These are phyloP conservation scores for Vitis labrusca DNA, from an alignment of 164 flowering plant genomes.

Conservation along the genomic window DNA sequence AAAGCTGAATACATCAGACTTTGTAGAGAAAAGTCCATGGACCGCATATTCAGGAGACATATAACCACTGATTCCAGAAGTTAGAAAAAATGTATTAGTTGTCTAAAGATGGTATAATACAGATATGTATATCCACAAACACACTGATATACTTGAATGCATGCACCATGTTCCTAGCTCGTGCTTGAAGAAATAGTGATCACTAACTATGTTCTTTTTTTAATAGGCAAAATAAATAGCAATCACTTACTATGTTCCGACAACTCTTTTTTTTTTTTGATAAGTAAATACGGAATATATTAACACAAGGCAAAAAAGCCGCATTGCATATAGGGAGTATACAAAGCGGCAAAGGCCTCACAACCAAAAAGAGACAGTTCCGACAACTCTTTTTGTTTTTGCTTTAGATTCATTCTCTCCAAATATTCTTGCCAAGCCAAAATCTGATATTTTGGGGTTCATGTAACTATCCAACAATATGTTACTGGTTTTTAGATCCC, in stretches of 20 bases:
- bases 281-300: no score
- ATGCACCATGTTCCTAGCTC: no score
- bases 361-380: no score
- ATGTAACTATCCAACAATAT: constrained; percentile 5
- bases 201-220: neutral
- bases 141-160: no score
- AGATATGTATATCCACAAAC: no score
- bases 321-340: no score
- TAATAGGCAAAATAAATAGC: no score
- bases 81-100: no score
- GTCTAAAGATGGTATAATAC: no score
- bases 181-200: neutral
- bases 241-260: constrained; percentile 13
- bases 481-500: constrained; percentile 10
- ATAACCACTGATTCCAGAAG: constrained; percentile 6
- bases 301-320: no score
- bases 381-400: constrained; percentile 5
- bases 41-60: constrained; percentile 21
- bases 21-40: constrained; percentile 7
- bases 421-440: constrained; percentile 13
- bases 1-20: constrained; percentile 14
- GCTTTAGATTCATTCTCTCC: neutral
- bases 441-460: constrained; percentile 16
- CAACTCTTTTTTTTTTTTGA: constrained; percentile 1
- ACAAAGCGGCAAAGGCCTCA: no score